These are phyloP conservation scores for Heliocybe sulcata DNA, from an alignment of 1,284 basidiomycete species.

Conservation along the genomic window DNA sequence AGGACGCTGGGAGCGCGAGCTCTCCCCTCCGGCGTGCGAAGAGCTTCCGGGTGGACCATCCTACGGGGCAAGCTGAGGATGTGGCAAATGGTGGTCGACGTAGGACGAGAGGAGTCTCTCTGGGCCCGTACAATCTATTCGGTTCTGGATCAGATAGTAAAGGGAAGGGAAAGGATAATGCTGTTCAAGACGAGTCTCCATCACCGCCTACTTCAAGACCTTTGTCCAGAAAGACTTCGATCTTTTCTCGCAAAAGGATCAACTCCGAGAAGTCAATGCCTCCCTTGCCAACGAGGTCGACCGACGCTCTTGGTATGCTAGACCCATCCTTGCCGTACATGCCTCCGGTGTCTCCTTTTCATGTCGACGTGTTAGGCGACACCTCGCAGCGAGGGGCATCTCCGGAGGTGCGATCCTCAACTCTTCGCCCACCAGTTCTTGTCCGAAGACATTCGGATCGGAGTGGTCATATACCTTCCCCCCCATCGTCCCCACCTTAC, in stretches of 20 bases:
- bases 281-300: slow-evolving; percentile 16
- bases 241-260: slow-evolving; percentile 34
- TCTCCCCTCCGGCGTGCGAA: slow-evolving; percentile 31
- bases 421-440: slow-evolving; percentile 27
- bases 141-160: slow-evolving; percentile 28
- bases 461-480: slow-evolving; percentile 11
- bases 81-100: slow-evolving; percentile 24
- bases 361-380: slow-evolving; percentile 24
- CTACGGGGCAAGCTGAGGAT: slow-evolving; percentile 14
- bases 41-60: slow-evolving; percentile 30
- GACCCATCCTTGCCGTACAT: slow-evolving; percentile 37
- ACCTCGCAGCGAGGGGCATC: not conserved
- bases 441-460: slow-evolving; percentile 47
- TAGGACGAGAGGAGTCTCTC: slow-evolving; percentile 33
- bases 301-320: slow-evolving; percentile 14
- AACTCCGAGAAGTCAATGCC: slow-evolving; percentile 4
- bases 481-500: slow-evolving; percentile 12
- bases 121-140: slow-evolving; percentile 33
- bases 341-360: slow-evolving; percentile 46
- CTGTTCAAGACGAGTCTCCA: slow-evolving; percentile 9
- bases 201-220: slow-evolving; percentile 21
- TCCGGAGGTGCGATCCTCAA: slow-evolving; percentile 7
- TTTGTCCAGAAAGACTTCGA: slow-evolving; percentile 47
- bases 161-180: slow-evolving; percentile 35
- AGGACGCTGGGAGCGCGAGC: slow-evolving; percentile 8